phyloP scores from a whole-genome alignment of 2,329 filamentous ascomycete genomes.

The Keithomyces neogunnii region DNA sequence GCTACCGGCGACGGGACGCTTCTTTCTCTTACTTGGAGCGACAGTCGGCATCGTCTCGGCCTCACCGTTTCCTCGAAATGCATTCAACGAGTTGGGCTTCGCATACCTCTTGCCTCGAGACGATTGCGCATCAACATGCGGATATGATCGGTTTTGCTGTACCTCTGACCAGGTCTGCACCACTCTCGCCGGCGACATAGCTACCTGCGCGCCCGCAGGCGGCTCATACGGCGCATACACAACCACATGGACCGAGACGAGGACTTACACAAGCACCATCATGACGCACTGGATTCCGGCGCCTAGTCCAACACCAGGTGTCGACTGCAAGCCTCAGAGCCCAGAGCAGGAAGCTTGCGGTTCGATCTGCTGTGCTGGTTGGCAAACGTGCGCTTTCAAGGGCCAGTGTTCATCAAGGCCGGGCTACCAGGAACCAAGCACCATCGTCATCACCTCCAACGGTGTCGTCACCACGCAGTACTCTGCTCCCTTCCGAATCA shows the following conservation, averaged over 20 bases:
- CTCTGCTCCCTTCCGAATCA: conserved; percentile 43
- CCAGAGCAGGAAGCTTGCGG: conserved; percentile 56
- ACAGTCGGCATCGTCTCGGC: conserved; percentile 26
- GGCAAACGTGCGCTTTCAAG: conserved; percentile 55
- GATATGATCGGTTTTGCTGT: conserved; percentile 48
- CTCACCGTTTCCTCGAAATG: conserved; percentile 41
- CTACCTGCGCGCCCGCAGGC: conserved; percentile 35
- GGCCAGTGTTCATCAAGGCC: conserved; percentile 51
- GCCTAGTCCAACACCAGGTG: conserved; percentile 33
- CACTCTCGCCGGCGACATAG: conserved; percentile 38
- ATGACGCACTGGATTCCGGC: conserved; percentile 40
- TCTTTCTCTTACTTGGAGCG: conserved; percentile 30
- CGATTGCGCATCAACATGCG: conserved; percentile 45
- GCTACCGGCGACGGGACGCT: conserved; percentile 4
- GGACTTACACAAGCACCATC: conserved; percentile 51
- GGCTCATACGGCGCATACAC: conserved; percentile 33
- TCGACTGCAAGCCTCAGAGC: conserved; percentile 41
- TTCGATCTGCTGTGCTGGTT: conserved; percentile 58
- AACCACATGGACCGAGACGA: conserved; percentile 53
- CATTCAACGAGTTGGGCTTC: conserved; percentile 38
- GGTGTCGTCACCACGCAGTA: conserved; percentile 46
- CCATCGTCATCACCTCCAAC: conserved; percentile 35
- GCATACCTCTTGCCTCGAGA: conserved; percentile 41
- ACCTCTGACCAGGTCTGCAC: conserved; percentile 38
- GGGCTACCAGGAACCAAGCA: conserved; percentile 33